A percentile compares a stretch with the other conserved stretches of the same genome.
These are phyloP conservation scores for Polytolypa hystricis DNA, from an alignment of 2,329 filamentous ascomycete genomes.

Conservation along the genomic window DNA sequence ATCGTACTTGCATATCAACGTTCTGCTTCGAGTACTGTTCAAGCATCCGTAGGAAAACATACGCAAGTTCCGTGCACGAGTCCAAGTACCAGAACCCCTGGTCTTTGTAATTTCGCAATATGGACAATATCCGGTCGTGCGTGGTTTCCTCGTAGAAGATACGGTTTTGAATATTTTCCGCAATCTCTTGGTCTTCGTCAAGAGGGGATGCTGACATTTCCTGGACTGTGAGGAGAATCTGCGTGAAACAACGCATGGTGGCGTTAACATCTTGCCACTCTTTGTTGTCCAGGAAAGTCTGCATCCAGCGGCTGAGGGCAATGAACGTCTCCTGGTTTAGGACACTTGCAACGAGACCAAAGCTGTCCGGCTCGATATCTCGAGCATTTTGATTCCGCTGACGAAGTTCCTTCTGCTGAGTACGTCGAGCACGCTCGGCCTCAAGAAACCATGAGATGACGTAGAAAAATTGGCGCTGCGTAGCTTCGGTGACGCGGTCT, in stretches of 20 bases:
- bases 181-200: constrained; percentile 95
- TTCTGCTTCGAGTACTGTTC: constrained; percentile 94
- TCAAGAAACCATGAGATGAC: constrained; percentile 85
- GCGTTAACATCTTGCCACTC: constrained; percentile 79
- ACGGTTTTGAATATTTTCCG: constrained; percentile 89
- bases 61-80: constrained; percentile 76
- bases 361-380: constrained; percentile 58
- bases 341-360: constrained; percentile 76
- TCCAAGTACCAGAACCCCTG: constrained; percentile 92
- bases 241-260: constrained; percentile 87
- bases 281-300: constrained; percentile 67
- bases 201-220: constrained; percentile 76
- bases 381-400: constrained; percentile 37
- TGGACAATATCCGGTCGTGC: constrained; percentile 72
- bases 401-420: constrained; percentile 43
- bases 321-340: constrained; percentile 94
- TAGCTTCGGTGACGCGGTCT: constrained; percentile 64
- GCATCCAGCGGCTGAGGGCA: constrained; percentile 71
- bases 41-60: constrained; percentile 84
- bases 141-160: constrained; percentile 98
- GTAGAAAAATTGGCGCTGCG: constrained; percentile 82
- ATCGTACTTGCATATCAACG: constrained; percentile 82
- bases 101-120: constrained; percentile 78
- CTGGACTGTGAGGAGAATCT: constrained; percentile 83
- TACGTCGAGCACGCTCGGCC: constrained; percentile 65